These are phyloP conservation scores for Pelargonium australe DNA, from an alignment of 441 rosid genomes.

Conservation along the genomic window DNA sequence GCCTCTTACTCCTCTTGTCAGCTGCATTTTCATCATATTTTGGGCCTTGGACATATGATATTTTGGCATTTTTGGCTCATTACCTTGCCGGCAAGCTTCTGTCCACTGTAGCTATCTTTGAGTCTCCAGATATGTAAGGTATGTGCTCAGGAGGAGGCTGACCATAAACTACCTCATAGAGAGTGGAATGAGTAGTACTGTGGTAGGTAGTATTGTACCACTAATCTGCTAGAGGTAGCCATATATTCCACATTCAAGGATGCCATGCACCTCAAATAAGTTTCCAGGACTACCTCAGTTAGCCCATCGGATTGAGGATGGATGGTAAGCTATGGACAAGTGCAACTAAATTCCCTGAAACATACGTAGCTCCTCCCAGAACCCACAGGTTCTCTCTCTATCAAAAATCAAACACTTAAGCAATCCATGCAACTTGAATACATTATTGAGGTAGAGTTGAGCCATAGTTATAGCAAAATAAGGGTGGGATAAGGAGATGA, in stretches of 20 bases:
- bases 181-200: not conserved
- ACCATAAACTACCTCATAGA: not conserved
- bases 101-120: not conserved
- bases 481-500: not conserved
- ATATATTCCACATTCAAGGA: not conserved
- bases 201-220: not conserved
- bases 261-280: not conserved
- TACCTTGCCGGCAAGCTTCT: not conserved
- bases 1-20: not conserved
- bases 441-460: not conserved
- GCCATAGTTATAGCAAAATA: not conserved
- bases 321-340: not conserved
- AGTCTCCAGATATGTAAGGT: not conserved
- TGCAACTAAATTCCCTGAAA: not conserved
- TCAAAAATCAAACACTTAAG: not conserved
- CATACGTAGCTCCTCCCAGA: not conserved
- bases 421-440: constrained; percentile 5
- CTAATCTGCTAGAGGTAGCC: not conserved
- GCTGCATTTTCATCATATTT: no score
- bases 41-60: not conserved
- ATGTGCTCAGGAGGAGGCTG: not conserved
- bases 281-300: constrained; percentile 8
- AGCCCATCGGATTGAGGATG: not conserved
- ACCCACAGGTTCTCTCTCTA: not conserved
- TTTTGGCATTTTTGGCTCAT: not conserved